Base-by-base conservation (phyloP, 805 yeast species). In the Yamadazyma endophytica region DNA sequence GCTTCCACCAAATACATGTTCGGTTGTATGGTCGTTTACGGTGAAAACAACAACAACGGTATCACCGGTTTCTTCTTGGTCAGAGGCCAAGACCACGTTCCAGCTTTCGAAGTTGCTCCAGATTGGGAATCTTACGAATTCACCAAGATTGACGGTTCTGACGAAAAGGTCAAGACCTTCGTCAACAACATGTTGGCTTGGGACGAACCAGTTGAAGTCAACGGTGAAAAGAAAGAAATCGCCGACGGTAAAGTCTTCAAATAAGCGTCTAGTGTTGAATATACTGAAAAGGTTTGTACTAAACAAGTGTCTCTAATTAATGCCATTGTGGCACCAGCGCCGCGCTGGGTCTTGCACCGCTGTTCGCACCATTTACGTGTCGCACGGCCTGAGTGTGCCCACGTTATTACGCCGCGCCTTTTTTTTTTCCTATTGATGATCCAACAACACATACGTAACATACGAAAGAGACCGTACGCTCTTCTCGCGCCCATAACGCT, bases 21-120 rank as follows among this genome's bases (percentile, higher is more conserved):
- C 62, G 98, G 97, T 58, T 73, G 79, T 57, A 63, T 82, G 68
- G 95, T 89, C 53, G 97, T 92, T 50, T 90, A 84, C 73, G 98
- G 98, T 69, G 97, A 85, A 75, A 87, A 88, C 88, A 90, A 88
- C 83, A 73, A 82, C 82, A 90, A 90, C 71, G 97, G 97, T 74
- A 89, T 90, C 61, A 71, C 85, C 51, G 97, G 96, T 74, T 95
- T 82, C 58, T 82, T 90, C 76, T 68, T 92, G 57, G 81, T 90
- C 57, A 88, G 97, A 73, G 98, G 98, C 54, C 86, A 90, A 68
- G 96, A 90, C 42, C 68, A 52, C 58, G 75, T 51, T 36, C 95
- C 97, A 64, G 98, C 96, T 43, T 87, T 90, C 58, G 84, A 90
- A 46, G 97, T 92, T 64, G 98, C 97, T 58, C 97, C 98, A 65